Base-by-base conservation (phyloP, 306 rosid genomes). In the Glycyrrhiza uralensis region DNA sequence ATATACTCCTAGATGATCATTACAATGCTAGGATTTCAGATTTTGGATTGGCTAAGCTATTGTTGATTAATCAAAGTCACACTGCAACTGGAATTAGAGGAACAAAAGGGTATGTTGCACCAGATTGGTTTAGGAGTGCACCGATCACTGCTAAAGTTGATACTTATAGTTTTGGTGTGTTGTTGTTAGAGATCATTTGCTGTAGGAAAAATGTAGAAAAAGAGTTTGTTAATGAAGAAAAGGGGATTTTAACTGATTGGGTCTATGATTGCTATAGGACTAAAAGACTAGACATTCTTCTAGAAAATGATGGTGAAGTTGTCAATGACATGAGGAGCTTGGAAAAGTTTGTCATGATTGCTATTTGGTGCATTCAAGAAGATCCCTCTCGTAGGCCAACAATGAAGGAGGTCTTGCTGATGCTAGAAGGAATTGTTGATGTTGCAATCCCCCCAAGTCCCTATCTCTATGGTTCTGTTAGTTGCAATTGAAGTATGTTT, bases 351-450 rank as follows among this genome's bases (percentile, higher is more conserved):
- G 59, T 77, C 1, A 77, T 36, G 63, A 65, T 69, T 65, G 76
- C 19, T 7, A 54, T 77, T 38, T 77, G 81, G 81, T 77, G 81
- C 14, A 60, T 61, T 44, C 81, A 77, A 9, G 76, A 77, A 60
- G 77, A 77, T 50, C 81, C 72, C 5, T 50, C 23, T 32, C 72
- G 28, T 9, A 42, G 81, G 29, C 81, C 81, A 38, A 59, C 81
- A 9, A 77, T 77, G 81, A 77, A 69, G 32, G 33, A 54, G 22
- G 81, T 69, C 11, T 64, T 77, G 26, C 11, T 50, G 1, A 69
- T 77, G 81, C 23, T 77, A 0, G 81, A 77, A 69, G 81, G 72
- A 42, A 5, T 39, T 5, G 51, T 45, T n/a, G 66, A 69, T 1
- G 74, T 70, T 6, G 8, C 52, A 1, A 13, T 10, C 18, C 76